phyloP scores from a whole-genome alignment of 441 rosid species.

The Eugenia klotzschiana region DNA sequence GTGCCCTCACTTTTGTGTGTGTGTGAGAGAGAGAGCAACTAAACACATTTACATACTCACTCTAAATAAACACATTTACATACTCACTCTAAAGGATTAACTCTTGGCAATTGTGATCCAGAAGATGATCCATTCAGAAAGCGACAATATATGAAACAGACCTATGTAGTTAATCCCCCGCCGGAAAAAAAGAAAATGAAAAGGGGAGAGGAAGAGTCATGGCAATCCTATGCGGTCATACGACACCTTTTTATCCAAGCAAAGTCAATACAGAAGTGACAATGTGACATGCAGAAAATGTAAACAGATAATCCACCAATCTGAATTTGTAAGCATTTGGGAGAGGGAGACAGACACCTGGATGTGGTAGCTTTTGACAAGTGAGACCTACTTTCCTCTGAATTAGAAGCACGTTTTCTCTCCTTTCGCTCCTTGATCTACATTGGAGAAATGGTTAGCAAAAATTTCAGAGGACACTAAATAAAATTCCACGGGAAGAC shows the following conservation, averaged over 20 bases:
- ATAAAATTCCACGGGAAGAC: background rate
- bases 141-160: background rate
- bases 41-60: background rate
- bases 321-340: background rate
- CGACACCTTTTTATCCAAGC: background rate
- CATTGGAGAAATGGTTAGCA: constrained; percentile 6
- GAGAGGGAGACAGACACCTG: constrained; percentile 26
- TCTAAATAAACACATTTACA: background rate
- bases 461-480: background rate
- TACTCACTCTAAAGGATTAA: background rate
- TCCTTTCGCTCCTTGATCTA: constrained; percentile 80
- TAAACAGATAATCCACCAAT: background rate
- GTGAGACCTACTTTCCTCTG: constrained; percentile 57
- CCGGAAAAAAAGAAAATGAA: background rate
- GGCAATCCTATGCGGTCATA: background rate
- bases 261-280: background rate
- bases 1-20: background rate
- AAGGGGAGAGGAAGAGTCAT: background rate
- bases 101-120: background rate
- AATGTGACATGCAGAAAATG: background rate
- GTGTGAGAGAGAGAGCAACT: background rate
- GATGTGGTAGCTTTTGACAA: constrained; percentile 69
- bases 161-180: background rate
- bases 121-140: background rate
- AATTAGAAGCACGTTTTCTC: constrained; percentile 35